A percentile compares a stretch with the other conserved stretches of the same genome.
phyloP scores from a whole-genome alignment of 139 green algal genomes.

The Picochlorum costavermella region DNA sequence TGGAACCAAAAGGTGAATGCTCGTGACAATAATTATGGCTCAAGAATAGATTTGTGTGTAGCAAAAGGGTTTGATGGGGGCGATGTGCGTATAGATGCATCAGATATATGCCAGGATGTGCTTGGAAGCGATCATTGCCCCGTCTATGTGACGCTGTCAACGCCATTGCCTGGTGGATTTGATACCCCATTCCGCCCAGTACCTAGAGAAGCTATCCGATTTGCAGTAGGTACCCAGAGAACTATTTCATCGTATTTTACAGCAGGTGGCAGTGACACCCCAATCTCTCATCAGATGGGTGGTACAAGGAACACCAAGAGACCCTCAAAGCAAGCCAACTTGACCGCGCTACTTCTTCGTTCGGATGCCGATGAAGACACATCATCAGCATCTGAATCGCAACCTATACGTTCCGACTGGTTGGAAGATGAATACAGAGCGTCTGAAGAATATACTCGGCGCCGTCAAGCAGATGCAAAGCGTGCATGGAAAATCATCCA shows the following conservation, averaged over 20 bases:
- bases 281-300: background rate
- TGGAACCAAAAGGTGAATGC: constrained; percentile 53
- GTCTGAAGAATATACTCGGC: background rate
- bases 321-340: background rate
- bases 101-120: constrained; percentile 45
- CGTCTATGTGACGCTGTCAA: constrained; percentile 15
- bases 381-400: background rate
- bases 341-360: background rate
- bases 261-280: background rate
- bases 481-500: constrained; percentile 22
- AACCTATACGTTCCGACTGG: background rate
- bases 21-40: constrained; percentile 69
- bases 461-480: constrained; percentile 1
- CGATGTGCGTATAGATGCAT: background rate
- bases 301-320: too few relatives aligned
- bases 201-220: constrained; percentile 12
- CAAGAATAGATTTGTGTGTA: constrained; percentile 69
- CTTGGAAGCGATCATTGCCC: constrained; percentile 69
- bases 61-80: constrained; percentile 18
- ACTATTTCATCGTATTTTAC: constrained; percentile 25
- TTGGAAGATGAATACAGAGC: constrained; percentile 5
- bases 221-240: constrained; percentile 22
- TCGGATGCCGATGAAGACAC: background rate
- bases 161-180: constrained; percentile 9
- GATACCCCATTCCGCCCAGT: background rate